Percentiles rank a stretch among this genome's conserved stretches.
phyloP scores from a whole-genome alignment of 345 rosid genomes.

The Gossypium sturtianum region DNA sequence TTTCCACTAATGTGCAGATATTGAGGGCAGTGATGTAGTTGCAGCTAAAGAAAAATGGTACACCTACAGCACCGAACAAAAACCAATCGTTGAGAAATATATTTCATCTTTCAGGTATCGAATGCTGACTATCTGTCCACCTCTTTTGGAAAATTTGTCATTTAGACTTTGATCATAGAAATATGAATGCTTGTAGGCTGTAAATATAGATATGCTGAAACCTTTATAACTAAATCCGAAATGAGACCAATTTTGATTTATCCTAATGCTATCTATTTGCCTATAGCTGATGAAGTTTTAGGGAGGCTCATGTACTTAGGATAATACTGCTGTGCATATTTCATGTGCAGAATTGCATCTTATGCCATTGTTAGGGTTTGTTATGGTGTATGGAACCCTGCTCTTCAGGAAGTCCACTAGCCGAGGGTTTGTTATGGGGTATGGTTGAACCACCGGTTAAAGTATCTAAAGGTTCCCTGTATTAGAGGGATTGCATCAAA shows the following conservation, averaged over 20 bases:
- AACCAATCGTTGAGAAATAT: constrained; percentile 5
- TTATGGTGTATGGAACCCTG: background rate
- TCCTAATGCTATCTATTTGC: background rate
- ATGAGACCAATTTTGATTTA: background rate
- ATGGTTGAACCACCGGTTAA: background rate
- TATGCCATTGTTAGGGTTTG: background rate
- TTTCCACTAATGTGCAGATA: constrained; percentile 2
- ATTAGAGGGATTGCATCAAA: too few species aligned
- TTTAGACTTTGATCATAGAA: background rate
- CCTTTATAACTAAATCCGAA: background rate
- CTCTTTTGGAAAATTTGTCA: background rate
- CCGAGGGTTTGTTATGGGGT: background rate
- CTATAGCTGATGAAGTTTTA: background rate
- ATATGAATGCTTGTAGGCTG: background rate
- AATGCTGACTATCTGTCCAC: background rate
- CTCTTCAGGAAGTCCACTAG: background rate
- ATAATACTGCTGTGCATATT: background rate
- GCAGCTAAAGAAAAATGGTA: constrained; percentile 14
- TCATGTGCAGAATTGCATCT: background rate
- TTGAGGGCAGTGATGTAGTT: constrained; percentile 1
- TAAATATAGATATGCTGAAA: background rate
- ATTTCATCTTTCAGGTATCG: constrained; percentile 16
- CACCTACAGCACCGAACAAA: constrained; percentile 1
- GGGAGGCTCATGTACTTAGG: background rate
- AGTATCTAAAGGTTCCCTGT: too few species aligned